Evolutionary conservation across 2,329 filamentous ascomycete genomes (phyloP).

Genomic region (Penicillium griseofulvum): DNA sequence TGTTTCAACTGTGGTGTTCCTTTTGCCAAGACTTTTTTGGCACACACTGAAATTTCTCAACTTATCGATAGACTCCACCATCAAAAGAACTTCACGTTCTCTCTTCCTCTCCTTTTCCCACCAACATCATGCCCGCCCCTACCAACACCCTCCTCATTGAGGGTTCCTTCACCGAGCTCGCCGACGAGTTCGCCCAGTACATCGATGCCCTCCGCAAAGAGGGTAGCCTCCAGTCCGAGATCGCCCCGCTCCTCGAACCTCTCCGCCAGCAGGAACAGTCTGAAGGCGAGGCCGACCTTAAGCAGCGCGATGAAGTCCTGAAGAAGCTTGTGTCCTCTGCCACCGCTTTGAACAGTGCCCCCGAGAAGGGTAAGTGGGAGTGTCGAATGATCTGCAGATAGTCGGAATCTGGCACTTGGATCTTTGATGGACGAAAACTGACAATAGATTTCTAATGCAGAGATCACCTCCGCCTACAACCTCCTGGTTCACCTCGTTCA

Average conservation of each 20-base stretch:
- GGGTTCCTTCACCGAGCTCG: slow-evolving; percentile 88
- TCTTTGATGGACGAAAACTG: slow-evolving; percentile 11
- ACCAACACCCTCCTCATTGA: slow-evolving; percentile 72
- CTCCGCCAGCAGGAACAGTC: slow-evolving; percentile 54
- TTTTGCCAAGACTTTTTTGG: slow-evolving; percentile 40
- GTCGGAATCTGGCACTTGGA: slow-evolving; percentile 10
- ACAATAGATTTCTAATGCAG: slow-evolving; percentile 46
- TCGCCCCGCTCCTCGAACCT: slow-evolving; percentile 65
- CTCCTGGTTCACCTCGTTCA: slow-evolving; percentile 90
- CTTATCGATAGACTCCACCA: slow-evolving; percentile 39
- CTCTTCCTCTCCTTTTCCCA: slow-evolving; percentile 18
- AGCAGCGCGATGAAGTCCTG: slow-evolving; percentile 77
- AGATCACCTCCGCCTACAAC: slow-evolving; percentile 95
- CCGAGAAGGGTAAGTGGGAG: slow-evolving; percentile 68
- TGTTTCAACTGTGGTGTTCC: slow-evolving; percentile 17
- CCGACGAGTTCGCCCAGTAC: slow-evolving; percentile 92
- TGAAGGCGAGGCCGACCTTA: slow-evolving; percentile 52
- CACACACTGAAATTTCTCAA: slow-evolving; percentile 45
- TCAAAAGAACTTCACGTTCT: slow-evolving; percentile 30
- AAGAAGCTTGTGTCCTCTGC: slow-evolving; percentile 85
- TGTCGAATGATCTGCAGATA: slow-evolving; percentile 12
- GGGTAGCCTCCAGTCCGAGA: slow-evolving; percentile 56
- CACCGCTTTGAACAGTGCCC: slow-evolving; percentile 72
- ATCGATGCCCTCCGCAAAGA: slow-evolving; percentile 77
- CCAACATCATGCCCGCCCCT: slow-evolving; percentile 55